Evolutionary conservation across 2,329 filamentous ascomycete genomes (phyloP).

Genomic region (Albophoma yamanashiensis): DNA sequence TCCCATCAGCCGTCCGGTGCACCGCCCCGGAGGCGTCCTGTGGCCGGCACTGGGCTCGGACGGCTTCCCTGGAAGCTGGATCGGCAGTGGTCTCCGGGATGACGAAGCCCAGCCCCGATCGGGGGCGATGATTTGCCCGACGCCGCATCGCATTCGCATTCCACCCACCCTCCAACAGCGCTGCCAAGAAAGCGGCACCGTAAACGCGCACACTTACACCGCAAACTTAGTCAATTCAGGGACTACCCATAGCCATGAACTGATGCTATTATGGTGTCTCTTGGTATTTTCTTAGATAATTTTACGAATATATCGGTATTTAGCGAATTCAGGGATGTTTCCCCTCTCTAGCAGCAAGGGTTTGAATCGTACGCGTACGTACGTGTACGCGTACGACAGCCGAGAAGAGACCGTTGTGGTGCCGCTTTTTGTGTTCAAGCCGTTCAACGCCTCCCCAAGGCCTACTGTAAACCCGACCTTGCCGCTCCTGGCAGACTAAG

Average conservation of each 20-base stretch:
- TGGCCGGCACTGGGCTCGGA: not conserved
- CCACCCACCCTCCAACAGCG: not conserved
- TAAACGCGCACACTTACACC: too few species aligned
- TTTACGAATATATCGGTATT: too few species aligned
- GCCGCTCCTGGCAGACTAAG: not conserved
- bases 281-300: too few species aligned
- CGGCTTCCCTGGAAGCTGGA: not conserved
- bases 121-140: not conserved
- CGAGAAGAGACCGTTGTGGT: too few species aligned
- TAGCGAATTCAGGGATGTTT: too few species aligned
- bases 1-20: not conserved
- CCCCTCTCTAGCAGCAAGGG: too few species aligned
- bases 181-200: not conserved
- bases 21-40: not conserved
- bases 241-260: too few species aligned
- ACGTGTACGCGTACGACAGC: too few species aligned
- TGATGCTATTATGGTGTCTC: too few species aligned
- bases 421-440: too few species aligned
- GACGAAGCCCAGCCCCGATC: not conserved
- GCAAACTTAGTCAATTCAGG: too few species aligned
- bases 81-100: not conserved
- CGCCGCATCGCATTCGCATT: not conserved
- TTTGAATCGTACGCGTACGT: too few species aligned
- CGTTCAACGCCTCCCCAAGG: not conserved
- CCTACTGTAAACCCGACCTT: not conserved